Evolutionary conservation across 2,329 filamentous ascomycete species (phyloP), one percentile per base, ranked within the genome.

Genomic region (Scorias spongiosa): DNA sequence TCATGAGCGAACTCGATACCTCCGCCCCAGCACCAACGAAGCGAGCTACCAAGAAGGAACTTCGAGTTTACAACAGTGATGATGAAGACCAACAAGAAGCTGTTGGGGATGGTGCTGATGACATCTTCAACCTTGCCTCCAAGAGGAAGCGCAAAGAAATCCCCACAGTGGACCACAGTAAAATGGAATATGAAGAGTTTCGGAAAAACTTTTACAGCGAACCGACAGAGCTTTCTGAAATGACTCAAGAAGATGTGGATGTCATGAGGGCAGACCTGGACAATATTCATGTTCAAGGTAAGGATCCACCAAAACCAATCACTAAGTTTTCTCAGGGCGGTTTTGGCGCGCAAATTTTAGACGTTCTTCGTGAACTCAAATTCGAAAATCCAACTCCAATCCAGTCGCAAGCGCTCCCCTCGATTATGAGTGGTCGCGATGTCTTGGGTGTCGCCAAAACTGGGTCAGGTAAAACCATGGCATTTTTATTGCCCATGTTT

Each of bases 291-390:
- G 85, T 96, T 37, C 78, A 81, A 42, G 87, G 88, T 48, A 79
- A 86, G 51, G 78, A 94, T 54, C 80, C 93, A 4, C 91, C 91
- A 1, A 93, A 88, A 56, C 91, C 91, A 3, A 88, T 98, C 9
- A 82, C 86, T 56, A 95, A 93, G 63, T 98, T 88, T 85, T 88
- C 89, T 0, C 89, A 96, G 57, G 94, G 88, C 59, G 91, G 91
- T 40, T 73, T 95, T 41, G 86, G 87, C 12, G 77, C 85, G 28
- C 84, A 88, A 55, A 88, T 86, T 6, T 67, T 95, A 44, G 86
- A 95, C 55, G 82, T 94, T 32, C 80, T 98, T 49, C 76, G 80
- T 34, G 76, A 75, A 43, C 67, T 95, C 32, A 83, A 84, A 6
- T 98, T 87, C 60, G 83, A 93, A 44, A 83, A 80, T 57, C 88